Percentiles rank a stretch among this genome's conserved stretches.
Evolutionary conservation across 164 flowering plant species (phyloP).

Genomic region (Malania oleifera): DNA sequence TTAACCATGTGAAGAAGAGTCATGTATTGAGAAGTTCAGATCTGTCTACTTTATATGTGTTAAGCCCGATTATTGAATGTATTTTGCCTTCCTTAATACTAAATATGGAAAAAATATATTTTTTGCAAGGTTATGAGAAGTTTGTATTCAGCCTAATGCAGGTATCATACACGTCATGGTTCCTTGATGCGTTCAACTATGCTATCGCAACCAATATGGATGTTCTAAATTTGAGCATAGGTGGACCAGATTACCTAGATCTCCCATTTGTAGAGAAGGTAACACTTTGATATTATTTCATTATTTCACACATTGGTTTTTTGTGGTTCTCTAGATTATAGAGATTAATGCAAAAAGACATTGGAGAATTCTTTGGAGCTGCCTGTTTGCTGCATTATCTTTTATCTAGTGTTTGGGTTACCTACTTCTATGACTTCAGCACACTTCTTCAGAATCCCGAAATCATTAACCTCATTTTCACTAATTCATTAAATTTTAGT

Average conservation of each 20-base stretch:
- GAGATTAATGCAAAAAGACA: background rate
- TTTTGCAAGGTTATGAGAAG: constrained; percentile 61
- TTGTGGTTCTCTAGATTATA: background rate
- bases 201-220: constrained; percentile 95
- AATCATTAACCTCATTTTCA: too few relatives aligned
- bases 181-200: constrained; percentile 99
- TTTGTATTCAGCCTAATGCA: constrained; percentile 87
- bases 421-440: background rate
- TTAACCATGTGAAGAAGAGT: background rate
- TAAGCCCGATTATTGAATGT: background rate
- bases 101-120: background rate
- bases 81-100: background rate
- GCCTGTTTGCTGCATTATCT: background rate
- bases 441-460: too few relatives aligned
- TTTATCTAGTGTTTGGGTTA: too few relatives aligned
- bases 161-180: constrained; percentile 99
- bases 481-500: background rate
- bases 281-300: background rate
- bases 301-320: background rate
- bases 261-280: constrained; percentile 99
- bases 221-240: constrained; percentile 95
- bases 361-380: background rate
- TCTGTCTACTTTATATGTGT: background rate
- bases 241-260: constrained; percentile 99
- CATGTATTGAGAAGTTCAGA: background rate